Evolutionary conservation across 805 yeast genomes (phyloP).

Genomic region (Kluyveromyces lactis): DNA sequence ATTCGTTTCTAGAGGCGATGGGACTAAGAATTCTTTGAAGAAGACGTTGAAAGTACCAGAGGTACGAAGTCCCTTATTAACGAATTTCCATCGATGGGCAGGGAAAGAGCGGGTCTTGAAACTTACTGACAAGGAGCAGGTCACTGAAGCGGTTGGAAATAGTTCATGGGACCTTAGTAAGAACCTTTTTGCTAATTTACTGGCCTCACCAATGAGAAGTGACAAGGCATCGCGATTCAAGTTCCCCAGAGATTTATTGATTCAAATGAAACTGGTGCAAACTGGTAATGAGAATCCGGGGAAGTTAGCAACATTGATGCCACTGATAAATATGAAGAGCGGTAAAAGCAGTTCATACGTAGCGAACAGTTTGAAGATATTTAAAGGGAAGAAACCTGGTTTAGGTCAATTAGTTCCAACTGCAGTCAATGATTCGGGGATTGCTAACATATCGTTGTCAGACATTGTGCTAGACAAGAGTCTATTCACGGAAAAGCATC

Average conservation of each 20-base stretch:
- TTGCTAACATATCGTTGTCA: conserved; percentile 1
- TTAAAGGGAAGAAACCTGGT: background rate
- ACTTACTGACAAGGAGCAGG: conserved; percentile 7
- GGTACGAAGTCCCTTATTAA: conserved; percentile 17
- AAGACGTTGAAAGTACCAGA: background rate
- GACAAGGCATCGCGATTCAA: conserved; percentile 30
- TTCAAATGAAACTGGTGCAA: conserved; percentile 25
- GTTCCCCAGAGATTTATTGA: conserved; percentile 34
- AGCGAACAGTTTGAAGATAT: conserved; percentile 9
- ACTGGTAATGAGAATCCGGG: conserved; percentile 10
- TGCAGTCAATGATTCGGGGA: conserved; percentile 2
- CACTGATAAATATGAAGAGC: conserved; percentile 4
- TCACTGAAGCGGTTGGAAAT: conserved; percentile 1
- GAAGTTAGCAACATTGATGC: conserved; percentile 6
- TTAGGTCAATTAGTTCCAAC: conserved; percentile 5
- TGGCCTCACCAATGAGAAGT: conserved; percentile 38
- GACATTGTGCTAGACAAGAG: conserved; percentile 2
- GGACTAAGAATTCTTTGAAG: background rate
- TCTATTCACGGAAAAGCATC: background rate
- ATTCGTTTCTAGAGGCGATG: background rate
- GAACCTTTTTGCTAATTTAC: conserved; percentile 33
- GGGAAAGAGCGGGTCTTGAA: conserved; percentile 21
- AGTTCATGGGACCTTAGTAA: conserved; percentile 13
- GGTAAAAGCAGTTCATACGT: conserved; percentile 18
- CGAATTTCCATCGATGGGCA: conserved; percentile 30